Percentiles rank a stretch among this genome's conserved stretches.
These are phyloP conservation scores for Podosphaera leucotricha DNA, from an alignment of 2,329 filamentous ascomycete genomes.

Conservation along the genomic window DNA sequence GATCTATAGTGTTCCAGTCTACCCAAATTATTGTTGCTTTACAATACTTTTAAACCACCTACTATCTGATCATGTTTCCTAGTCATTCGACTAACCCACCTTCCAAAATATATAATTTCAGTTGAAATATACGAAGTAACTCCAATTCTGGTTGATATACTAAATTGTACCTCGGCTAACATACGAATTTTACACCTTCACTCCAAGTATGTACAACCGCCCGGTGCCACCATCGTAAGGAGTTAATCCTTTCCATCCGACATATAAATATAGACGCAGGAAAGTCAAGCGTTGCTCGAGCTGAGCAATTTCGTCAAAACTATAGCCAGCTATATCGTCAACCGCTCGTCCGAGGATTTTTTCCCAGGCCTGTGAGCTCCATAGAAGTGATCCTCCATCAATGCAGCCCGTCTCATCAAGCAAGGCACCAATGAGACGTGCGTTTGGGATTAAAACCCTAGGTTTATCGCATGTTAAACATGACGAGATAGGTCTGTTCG, in stretches of 20 bases:
- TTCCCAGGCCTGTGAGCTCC: constrained; percentile 28
- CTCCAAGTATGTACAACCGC: constrained; percentile 20
- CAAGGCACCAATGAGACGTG: constrained; percentile 19
- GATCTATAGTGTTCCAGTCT: not conserved
- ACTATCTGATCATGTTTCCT: too few relatives aligned
- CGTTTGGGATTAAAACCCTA: constrained; percentile 18
- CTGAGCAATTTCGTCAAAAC: constrained; percentile 20
- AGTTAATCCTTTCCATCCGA: constrained; percentile 27
- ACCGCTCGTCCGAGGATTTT: constrained; percentile 23
- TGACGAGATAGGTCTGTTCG: constrained; percentile 20
- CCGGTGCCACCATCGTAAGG: constrained; percentile 8
- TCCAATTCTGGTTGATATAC: not conserved
- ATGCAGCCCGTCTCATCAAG: constrained; percentile 32
- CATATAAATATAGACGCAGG: constrained; percentile 27
- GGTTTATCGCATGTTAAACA: constrained; percentile 19
- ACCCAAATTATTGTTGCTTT: not conserved
- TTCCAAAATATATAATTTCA: too few relatives aligned
- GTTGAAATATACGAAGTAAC: too few relatives aligned
- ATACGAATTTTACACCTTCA: constrained; percentile 5
- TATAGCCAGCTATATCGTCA: constrained; percentile 18
- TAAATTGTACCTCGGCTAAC: not conserved
- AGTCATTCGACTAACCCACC: too few relatives aligned
- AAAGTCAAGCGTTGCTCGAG: constrained; percentile 28
- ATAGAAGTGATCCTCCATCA: constrained; percentile 25
- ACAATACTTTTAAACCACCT: too few relatives aligned